These are phyloP conservation scores for Vanrija humicola DNA, from an alignment of 1,284 basidiomycete species.

Conservation along the genomic window DNA sequence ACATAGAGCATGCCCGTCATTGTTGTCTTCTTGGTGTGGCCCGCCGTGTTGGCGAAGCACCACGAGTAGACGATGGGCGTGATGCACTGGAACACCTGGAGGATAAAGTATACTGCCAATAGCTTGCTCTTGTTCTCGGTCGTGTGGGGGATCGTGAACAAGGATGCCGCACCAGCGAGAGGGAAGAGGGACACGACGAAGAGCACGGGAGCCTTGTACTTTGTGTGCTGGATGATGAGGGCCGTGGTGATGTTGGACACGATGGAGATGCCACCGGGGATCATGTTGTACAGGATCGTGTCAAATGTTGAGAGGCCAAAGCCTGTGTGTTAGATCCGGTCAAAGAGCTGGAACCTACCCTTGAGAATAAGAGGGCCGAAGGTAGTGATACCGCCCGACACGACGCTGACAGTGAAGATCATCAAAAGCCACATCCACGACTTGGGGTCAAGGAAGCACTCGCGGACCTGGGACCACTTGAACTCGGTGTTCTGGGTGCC, in stretches of 20 bases:
- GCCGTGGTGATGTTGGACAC: conserved; percentile 47
- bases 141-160: conserved; percentile 27
- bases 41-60: conserved; percentile 29
- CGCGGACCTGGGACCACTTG: conserved; percentile 42
- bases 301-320: conserved; percentile 45
- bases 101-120: conserved; percentile 31
- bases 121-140: conserved; percentile 18
- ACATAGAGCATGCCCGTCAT: conserved; percentile 33
- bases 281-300: conserved; percentile 43
- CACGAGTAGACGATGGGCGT: conserved; percentile 34
- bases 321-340: conserved; percentile 8
- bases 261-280: conserved; percentile 52
- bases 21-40: conserved; percentile 33
- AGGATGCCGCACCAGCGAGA: conserved; percentile 31
- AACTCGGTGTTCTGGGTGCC: conserved; percentile 36
- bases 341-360: neutral
- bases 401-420: conserved; percentile 27
- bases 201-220: conserved; percentile 53
- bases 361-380: conserved; percentile 27
- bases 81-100: conserved; percentile 29
- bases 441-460: conserved; percentile 41
- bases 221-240: conserved; percentile 48
- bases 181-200: conserved; percentile 45
- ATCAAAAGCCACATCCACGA: conserved; percentile 34
- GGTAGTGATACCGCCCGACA: conserved; percentile 39